phyloP scores from a whole-genome alignment of 148 eudicot species.

The Diospyros lotus region DNA sequence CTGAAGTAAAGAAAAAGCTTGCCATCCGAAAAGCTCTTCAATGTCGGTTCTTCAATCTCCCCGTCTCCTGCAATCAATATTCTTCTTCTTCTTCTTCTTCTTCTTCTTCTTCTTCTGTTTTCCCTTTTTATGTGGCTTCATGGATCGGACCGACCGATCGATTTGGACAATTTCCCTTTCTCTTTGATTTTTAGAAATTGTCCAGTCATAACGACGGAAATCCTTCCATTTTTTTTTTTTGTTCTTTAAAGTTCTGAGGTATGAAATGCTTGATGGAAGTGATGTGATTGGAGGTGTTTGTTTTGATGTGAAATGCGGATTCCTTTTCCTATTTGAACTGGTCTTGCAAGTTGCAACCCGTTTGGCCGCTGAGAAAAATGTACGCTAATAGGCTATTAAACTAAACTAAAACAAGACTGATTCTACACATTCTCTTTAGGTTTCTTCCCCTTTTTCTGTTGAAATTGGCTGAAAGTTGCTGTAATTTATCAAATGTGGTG shows the following conservation, averaged over 20 bases:
- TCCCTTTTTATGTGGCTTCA: neutral
- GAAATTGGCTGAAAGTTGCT: neutral
- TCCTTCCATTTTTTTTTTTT: neutral
- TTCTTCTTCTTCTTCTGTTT: neutral
- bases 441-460: no score
- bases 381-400: neutral
- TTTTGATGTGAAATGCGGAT: neutral
- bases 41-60: conserved; percentile 31
- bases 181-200: neutral
- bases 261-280: conserved; percentile 3
- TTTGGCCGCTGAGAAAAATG: conserved; percentile 8
- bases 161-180: neutral
- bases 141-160: conserved; percentile 5
- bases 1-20: conserved; percentile 5
- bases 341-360: neutral
- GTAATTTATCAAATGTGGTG: conserved; percentile 1
- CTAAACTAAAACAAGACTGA: neutral
- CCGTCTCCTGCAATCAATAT: conserved; percentile 3
- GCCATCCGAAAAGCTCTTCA: conserved; percentile 10
- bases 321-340: neutral
- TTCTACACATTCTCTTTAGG: neutral
- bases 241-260: neutral
- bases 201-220: neutral
- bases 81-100: neutral
- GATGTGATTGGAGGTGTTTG: conserved; percentile 6